Evolutionary conservation across 345 rosid genomes (phyloP).

Genomic region (Bruguiera parviflora): DNA sequence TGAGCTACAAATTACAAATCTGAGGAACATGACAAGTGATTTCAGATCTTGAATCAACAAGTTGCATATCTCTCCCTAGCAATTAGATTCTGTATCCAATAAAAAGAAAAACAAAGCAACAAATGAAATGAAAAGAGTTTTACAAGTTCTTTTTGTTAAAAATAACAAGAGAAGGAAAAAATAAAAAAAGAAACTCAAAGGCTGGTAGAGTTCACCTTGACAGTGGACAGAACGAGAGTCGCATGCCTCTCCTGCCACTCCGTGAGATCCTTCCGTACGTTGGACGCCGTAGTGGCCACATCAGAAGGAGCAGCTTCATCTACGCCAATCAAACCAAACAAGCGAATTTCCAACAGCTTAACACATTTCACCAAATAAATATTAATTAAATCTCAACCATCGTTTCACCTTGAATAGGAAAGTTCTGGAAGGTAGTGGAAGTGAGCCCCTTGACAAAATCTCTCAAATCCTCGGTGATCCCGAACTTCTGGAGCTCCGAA

Average conservation of each 20-base stretch:
- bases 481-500: slow-evolving; percentile 58
- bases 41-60: not conserved
- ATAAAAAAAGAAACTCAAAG: not conserved
- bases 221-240: slow-evolving; percentile 78
- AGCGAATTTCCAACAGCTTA: too few relatives aligned
- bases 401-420: slow-evolving; percentile 59
- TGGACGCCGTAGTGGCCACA: slow-evolving; percentile 41
- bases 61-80: too few relatives aligned
- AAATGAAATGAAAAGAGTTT: too few relatives aligned
- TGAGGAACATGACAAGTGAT: too few relatives aligned
- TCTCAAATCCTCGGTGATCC: slow-evolving; percentile 79
- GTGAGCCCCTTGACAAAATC: slow-evolving; percentile 80
- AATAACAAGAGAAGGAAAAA: not conserved
- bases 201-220: slow-evolving; percentile 48
- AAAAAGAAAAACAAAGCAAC: too few relatives aligned
- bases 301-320: slow-evolving; percentile 50
- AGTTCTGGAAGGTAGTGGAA: slow-evolving; percentile 72
- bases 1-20: too few relatives aligned
- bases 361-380: too few relatives aligned
- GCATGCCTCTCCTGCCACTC: slow-evolving; percentile 99
- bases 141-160: too few relatives aligned
- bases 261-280: slow-evolving; percentile 81
- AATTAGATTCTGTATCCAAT: too few relatives aligned
- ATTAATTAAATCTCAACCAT: not conserved
- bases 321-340: slow-evolving; percentile 24